Percentiles rank a stretch among this genome's conserved stretches.
These are phyloP conservation scores for Hawksworthiomyces lignivorus DNA, from an alignment of 2,329 filamentous ascomycete genomes.

Conservation along the genomic window DNA sequence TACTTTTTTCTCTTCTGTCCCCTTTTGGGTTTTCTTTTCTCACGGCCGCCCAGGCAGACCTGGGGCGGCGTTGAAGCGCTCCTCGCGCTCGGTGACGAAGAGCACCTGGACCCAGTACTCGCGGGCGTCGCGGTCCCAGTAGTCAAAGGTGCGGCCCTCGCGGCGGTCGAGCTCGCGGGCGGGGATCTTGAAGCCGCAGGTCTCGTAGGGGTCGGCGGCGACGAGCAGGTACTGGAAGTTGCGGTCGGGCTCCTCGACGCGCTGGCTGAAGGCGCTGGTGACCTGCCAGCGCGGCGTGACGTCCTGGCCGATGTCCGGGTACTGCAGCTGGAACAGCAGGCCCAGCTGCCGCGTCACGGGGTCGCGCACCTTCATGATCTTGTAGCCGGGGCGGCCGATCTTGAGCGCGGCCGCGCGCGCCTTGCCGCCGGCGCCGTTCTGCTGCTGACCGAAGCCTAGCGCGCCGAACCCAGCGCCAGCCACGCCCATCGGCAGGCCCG, in stretches of 20 bases:
- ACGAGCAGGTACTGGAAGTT: constrained; percentile 91
- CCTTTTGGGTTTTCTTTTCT: background rate
- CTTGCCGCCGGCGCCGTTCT: constrained; percentile 23
- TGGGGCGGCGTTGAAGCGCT: constrained; percentile 66
- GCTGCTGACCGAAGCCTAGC: constrained; percentile 28
- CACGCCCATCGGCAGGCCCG: constrained; percentile 65
- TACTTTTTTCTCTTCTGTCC: no score
- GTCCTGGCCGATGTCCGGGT: constrained; percentile 76
- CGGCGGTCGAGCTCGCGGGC: constrained; percentile 85
- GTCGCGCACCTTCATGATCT: constrained; percentile 93
- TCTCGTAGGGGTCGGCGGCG: constrained; percentile 96
- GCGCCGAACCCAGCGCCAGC: constrained; percentile 59
- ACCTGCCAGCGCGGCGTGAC: constrained; percentile 80
- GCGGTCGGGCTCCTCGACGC: constrained; percentile 88
- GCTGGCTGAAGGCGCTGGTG: constrained; percentile 97
- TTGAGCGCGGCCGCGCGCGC: constrained; percentile 68
- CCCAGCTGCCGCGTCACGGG: constrained; percentile 82
- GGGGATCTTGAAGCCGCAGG: constrained; percentile 91
- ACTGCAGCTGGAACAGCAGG: constrained; percentile 91
- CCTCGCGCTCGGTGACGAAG: constrained; percentile 97
- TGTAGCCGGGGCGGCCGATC: constrained; percentile 93
- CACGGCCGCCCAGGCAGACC: constrained; percentile 46
- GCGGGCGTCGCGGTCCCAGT: constrained; percentile 92
- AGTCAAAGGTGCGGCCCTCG: constrained; percentile 83
- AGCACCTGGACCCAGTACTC: constrained; percentile 97